phyloP scores from a whole-genome alignment of 169 alveolate genomes.

The Cryptosporidium viatorum region DNA sequence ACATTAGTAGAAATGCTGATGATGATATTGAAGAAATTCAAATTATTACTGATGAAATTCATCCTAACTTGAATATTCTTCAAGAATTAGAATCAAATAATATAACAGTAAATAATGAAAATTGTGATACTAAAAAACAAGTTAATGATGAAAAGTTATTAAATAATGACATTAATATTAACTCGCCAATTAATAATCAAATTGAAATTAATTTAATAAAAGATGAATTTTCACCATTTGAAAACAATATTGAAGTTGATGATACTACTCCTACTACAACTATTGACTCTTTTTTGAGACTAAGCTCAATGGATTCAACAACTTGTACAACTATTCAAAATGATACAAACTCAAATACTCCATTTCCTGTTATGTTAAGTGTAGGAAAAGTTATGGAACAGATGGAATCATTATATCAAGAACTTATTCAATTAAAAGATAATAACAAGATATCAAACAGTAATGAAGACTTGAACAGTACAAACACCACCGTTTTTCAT shows the following conservation, averaged over 20 bases:
- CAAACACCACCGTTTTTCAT: neutral
- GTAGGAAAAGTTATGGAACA: constrained; percentile 1
- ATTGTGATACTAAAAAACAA: neutral
- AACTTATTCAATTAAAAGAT: neutral
- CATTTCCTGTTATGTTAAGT: neutral
- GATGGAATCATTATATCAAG: constrained; percentile 5
- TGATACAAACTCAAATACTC: constrained; percentile 9
- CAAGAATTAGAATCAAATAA: neutral
- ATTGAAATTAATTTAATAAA: neutral
- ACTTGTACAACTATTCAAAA: constrained; percentile 53
- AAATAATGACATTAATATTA: neutral
- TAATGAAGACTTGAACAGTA: neutral
- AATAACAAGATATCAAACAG: neutral
- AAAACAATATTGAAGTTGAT: neutral
- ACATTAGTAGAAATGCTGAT: constrained; percentile 37
- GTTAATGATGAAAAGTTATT: neutral
- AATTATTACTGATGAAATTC: neutral
- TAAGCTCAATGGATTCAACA: constrained; percentile 55
- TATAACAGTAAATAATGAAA: neutral
- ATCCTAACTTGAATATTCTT: too few relatives aligned
- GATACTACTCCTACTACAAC: constrained; percentile 59
- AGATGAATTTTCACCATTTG: neutral
- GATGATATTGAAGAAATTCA: constrained; percentile 14
- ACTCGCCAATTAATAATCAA: neutral
- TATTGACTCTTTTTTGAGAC: constrained; percentile 49